Evolutionary conservation across 1,284 basidiomycete genomes (phyloP).

Genomic region (Fomitopsis schrenkii): DNA sequence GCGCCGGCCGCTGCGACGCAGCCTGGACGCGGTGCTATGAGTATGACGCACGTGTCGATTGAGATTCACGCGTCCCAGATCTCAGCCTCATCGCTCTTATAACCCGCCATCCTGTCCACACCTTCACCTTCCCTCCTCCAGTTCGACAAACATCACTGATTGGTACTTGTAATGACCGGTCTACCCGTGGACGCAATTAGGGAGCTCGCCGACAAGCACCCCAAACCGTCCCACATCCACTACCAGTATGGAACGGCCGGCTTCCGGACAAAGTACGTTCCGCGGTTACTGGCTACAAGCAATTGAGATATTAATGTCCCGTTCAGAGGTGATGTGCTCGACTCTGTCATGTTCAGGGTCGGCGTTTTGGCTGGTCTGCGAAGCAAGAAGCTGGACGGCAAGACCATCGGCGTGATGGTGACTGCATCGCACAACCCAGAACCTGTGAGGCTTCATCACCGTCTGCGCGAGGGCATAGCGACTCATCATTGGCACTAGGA

Average conservation of each 20-base stretch:
- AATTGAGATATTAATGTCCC: neutral
- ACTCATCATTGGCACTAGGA: constrained; percentile 52
- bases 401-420: constrained; percentile 96
- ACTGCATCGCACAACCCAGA: constrained; percentile 99
- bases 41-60: neutral
- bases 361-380: constrained; percentile 89
- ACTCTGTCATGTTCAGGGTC: constrained; percentile 91
- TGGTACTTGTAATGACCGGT: constrained; percentile 32
- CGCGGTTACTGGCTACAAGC: neutral
- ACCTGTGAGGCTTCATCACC: constrained; percentile 37
- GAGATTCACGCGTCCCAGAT: neutral
- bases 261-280: constrained; percentile 84
- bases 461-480: neutral
- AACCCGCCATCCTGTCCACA: neutral
- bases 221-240: constrained; percentile 55
- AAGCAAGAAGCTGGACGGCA: constrained; percentile 87
- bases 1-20: neutral
- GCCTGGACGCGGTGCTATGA: neutral
- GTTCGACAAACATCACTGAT: neutral
- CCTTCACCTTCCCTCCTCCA: neutral
- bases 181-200: constrained; percentile 43
- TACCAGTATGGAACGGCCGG: constrained; percentile 96
- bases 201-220: constrained; percentile 51
- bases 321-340: constrained; percentile 74
- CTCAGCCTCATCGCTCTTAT: neutral